Conservation (phyloP, 2,329 filamentous ascomycete genomes). For the Diaporthe sp. region DNA sequence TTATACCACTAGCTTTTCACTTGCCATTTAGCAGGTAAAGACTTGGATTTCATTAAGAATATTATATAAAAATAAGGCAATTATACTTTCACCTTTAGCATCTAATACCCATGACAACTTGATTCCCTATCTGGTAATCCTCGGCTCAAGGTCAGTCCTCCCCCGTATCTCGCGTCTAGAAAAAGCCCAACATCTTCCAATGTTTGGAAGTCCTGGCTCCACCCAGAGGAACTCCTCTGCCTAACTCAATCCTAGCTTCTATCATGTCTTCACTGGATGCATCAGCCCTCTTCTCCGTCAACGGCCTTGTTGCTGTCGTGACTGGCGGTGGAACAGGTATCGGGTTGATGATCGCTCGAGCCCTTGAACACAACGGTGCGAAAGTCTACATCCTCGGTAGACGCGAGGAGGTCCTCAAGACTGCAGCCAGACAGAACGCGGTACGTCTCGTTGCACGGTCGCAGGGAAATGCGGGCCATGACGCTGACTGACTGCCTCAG, state of each 20-base stretch:
- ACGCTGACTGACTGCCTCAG: neutral
- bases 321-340: constrained; percentile 42
- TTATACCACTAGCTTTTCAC: neutral
- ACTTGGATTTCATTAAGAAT: neutral
- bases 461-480: no score
- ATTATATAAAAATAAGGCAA: neutral
- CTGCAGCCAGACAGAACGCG: constrained; percentile 44
- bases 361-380: constrained; percentile 49
- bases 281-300: constrained; percentile 31
- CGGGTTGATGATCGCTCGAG: constrained; percentile 38
- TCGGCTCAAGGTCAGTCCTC: neutral
- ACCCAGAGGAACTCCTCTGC: neutral
- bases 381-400: constrained; percentile 61
- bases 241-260: neutral
- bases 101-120: neutral
- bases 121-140: neutral
- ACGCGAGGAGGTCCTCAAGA: constrained; percentile 56
- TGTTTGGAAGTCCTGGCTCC: neutral
- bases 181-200: neutral
- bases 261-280: constrained; percentile 4
- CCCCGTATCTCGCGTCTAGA: neutral
- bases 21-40: neutral
- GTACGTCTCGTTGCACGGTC: neutral
- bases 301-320: constrained; percentile 35
- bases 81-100: neutral